These are phyloP conservation scores for Botryobasidium botryosum DNA, from an alignment of 768 basidiomycete species.

Conservation along the genomic window DNA sequence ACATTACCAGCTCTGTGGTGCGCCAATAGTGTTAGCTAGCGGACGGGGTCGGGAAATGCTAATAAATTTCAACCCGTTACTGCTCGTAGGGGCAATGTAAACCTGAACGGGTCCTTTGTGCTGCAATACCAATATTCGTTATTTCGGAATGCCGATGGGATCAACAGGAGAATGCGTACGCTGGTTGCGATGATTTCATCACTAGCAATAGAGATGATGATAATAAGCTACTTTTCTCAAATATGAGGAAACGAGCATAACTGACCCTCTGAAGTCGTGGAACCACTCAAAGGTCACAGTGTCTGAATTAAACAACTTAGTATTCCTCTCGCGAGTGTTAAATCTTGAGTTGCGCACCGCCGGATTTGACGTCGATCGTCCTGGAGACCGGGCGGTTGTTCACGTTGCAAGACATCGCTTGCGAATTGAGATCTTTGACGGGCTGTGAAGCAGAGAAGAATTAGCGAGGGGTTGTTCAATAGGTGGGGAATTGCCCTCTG, in stretches of 20 bases:
- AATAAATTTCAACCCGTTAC: too few species aligned
- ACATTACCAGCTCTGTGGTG: slow-evolving; percentile 1
- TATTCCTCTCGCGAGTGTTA: too few species aligned
- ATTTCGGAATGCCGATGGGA: too few species aligned
- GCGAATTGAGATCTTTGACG: slow-evolving; percentile 7
- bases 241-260: too few species aligned
- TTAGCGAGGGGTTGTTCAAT: neutral
- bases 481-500: neutral
- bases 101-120: slow-evolving; percentile 8
- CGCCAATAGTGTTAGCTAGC: too few species aligned
- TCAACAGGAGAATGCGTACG: too few species aligned
- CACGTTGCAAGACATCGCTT: slow-evolving; percentile 9
- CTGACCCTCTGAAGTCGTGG: slow-evolving; percentile 7
- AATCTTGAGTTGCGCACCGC: too few species aligned
- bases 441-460: neutral
- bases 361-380: neutral
- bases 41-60: too few species aligned
- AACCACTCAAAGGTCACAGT: slow-evolving; percentile 11
- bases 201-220: too few species aligned
- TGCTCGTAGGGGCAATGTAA: slow-evolving; percentile 7
- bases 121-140: too few species aligned
- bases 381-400: slow-evolving; percentile 1
- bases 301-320: too few species aligned
- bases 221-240: too few species aligned
- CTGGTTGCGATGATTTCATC: slow-evolving; percentile 11